These are phyloP conservation scores for Raffaelea deltoideospora DNA, from an alignment of 2,329 filamentous ascomycete genomes.

Conservation along the genomic window DNA sequence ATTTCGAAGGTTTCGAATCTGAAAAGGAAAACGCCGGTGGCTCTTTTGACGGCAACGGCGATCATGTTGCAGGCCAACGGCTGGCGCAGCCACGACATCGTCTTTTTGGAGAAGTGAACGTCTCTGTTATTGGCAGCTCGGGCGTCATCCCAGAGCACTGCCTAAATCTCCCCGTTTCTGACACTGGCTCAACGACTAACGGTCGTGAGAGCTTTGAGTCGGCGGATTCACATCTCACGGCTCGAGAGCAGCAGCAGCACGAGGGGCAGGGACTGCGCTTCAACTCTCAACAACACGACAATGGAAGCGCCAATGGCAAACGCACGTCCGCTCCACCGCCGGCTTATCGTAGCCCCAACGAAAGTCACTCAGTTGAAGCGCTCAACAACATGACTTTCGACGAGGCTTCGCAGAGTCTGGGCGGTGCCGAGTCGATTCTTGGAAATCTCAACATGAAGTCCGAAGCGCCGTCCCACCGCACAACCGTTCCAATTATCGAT, in stretches of 20 bases:
- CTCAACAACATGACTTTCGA: slow-evolving; percentile 35
- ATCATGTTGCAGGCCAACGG: no score
- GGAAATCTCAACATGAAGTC: slow-evolving; percentile 29
- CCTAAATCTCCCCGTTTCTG: slow-evolving; percentile 30
- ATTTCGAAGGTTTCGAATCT: slow-evolving; percentile 37
- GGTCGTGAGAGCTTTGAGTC: slow-evolving; percentile 31
- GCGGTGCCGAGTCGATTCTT: slow-evolving; percentile 30
- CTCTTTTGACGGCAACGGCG: slow-evolving; percentile 5
- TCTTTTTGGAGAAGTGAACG: slow-evolving; percentile 40
- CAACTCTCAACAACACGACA: no score
- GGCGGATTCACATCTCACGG: slow-evolving; percentile 14
- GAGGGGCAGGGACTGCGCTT: not conserved
- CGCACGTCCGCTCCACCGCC: slow-evolving; percentile 10
- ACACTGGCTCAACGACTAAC: slow-evolving; percentile 1
- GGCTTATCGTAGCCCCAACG: slow-evolving; percentile 6
- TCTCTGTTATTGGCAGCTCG: slow-evolving; percentile 37
- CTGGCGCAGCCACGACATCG: slow-evolving; percentile 13
- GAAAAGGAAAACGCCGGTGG: slow-evolving; percentile 56
- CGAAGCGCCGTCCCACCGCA: slow-evolving; percentile 12
- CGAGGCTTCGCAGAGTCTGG: slow-evolving; percentile 40
- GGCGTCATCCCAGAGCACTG: slow-evolving; percentile 32
- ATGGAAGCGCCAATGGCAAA: not conserved
- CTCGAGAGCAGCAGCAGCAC: slow-evolving; percentile 4
- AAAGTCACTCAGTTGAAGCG: slow-evolving; percentile 29
- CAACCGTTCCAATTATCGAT: slow-evolving; percentile 11